Evolutionary conservation across 1,139 yeast genomes (phyloP), one percentile per base, ranked within the genome.

Genomic region (Scheffersomyces cryptocercus): DNA sequence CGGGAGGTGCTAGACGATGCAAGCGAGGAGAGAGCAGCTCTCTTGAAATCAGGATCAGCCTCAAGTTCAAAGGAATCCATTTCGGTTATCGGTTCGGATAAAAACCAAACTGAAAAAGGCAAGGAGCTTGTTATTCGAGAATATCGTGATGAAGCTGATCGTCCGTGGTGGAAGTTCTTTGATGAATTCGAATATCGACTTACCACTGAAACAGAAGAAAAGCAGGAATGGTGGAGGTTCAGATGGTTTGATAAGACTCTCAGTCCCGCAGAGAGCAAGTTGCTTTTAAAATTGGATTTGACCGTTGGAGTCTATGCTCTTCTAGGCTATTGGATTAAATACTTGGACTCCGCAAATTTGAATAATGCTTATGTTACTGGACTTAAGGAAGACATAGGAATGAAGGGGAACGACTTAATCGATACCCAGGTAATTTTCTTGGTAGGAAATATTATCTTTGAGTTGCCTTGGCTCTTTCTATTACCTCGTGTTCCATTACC

Each of bases 281-380:
- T 65, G 37, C 45, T 64, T 29, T 37, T 58, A 41, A 64, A 65
- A 43, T 49, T 65, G 5, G 70, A 64, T 46, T 32, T 58, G 13
- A 49, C 58, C 24, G 50, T 65, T 43, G 61, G 62, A 3, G 53
- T 63, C 31, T 62, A 61, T 45, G 51, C 64, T 2, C 54, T 61
- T 40, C 36, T 62, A 37, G 67, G 65, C 3, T 64, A 64, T 49
- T 63, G 64, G 60, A 52, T 61, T 39, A 62, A 61, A 34, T 61
- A 47, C 39, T 35, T 62, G 30, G 65, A 62, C 41, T 45, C 41
- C 13, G 39, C 59, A 16, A 54, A 60, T 51, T 44, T 62, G 44
- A 53, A 56, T 45, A 65, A 61, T 44, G 70, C 70, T 11, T 65
- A 65, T 44, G 63, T 65, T 20, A 52, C 61, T 12, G 68, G 68